phyloP scores from a whole-genome alignment of 345 rosid genomes.

The Lagerstroemia speciosa region DNA sequence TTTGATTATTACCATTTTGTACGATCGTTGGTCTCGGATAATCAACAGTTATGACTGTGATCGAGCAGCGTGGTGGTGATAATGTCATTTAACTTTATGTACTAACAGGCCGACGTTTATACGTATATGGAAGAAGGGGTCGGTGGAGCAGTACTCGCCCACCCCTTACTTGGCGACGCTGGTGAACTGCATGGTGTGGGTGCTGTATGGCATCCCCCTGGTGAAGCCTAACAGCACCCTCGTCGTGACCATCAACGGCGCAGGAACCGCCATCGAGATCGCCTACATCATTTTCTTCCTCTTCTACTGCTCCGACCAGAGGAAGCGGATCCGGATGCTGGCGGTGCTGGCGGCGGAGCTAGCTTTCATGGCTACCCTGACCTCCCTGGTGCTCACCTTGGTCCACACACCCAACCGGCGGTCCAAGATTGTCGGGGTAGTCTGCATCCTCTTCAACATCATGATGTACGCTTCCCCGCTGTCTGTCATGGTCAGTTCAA shows the following conservation, averaged over 20 bases:
- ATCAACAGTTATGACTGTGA: too few relatives aligned
- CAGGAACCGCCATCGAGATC: slow-evolving; percentile 53
- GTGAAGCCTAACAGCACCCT: slow-evolving; percentile 60
- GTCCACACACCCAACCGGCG: slow-evolving; percentile 36
- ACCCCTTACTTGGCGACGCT: slow-evolving; percentile 72
- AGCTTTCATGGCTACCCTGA: slow-evolving; percentile 21
- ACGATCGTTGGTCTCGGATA: too few relatives aligned
- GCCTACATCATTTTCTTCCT: slow-evolving; percentile 40
- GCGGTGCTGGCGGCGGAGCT: slow-evolving; percentile 25
- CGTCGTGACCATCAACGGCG: slow-evolving; percentile 64
- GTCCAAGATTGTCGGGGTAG: slow-evolving; percentile 46
- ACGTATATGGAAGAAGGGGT: slow-evolving; percentile 49
- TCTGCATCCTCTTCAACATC: slow-evolving; percentile 50
- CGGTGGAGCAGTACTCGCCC: slow-evolving; percentile 74
- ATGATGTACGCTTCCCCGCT: slow-evolving; percentile 88
- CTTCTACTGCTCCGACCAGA: slow-evolving; percentile 26
- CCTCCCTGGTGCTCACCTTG: slow-evolving; percentile 31
- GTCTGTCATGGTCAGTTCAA: slow-evolving; percentile 52
- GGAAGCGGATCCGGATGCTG: slow-evolving; percentile 28
- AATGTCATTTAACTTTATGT: too few relatives aligned
- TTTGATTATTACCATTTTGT: too few relatives aligned
- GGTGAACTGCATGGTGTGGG: slow-evolving; percentile 77
- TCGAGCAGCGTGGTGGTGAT: too few relatives aligned
- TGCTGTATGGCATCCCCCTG: slow-evolving; percentile 67
- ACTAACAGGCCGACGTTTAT: slow-evolving; percentile 69